A percentile compares a stretch with the other conserved stretches of the same genome.
Conservation (phyloP, 495 filamentous ascomycete species). For the Xylaria scruposa region DNA sequence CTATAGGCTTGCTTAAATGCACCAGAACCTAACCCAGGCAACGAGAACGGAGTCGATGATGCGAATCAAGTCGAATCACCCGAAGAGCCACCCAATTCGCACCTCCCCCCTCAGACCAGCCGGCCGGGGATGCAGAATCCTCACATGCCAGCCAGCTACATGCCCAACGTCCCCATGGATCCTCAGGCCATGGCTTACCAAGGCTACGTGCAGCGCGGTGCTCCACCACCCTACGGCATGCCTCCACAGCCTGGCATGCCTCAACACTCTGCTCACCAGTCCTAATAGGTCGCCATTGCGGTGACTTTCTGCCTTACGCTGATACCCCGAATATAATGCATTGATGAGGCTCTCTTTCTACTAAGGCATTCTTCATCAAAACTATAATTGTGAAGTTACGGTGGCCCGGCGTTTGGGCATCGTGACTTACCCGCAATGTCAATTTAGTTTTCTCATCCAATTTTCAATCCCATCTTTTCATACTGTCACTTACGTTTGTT, state of each 20-base stretch:
- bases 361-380: conserved; percentile 40
- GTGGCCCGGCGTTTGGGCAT: conserved; percentile 45
- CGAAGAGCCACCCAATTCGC: conserved; percentile 65
- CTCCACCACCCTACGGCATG: conserved; percentile 54
- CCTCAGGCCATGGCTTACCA: conserved; percentile 67
- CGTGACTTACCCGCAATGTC: conserved; percentile 38
- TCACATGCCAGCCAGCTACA: conserved; percentile 58
- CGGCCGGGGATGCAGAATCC: conserved; percentile 59
- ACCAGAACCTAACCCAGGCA: conserved; percentile 85
- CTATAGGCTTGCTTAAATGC: conserved; percentile 94
- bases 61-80: conserved; percentile 66
- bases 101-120: conserved; percentile 62
- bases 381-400: conserved; percentile 44
- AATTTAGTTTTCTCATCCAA: conserved; percentile 33
- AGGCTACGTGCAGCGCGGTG: conserved; percentile 61
- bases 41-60: conserved; percentile 90
- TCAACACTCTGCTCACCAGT: conserved; percentile 59
- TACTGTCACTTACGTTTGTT: conserved; percentile 29
- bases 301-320: conserved; percentile 47
- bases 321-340: conserved; percentile 61
- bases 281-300: conserved; percentile 39
- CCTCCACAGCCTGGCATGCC: conserved; percentile 60
- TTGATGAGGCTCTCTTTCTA: conserved; percentile 51
- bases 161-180: conserved; percentile 61
- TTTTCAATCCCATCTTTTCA: conserved; percentile 38